Evolutionary conservation across 768 basidiomycete species (phyloP).

Genomic region (Porpolomopsis calyptriformis): DNA sequence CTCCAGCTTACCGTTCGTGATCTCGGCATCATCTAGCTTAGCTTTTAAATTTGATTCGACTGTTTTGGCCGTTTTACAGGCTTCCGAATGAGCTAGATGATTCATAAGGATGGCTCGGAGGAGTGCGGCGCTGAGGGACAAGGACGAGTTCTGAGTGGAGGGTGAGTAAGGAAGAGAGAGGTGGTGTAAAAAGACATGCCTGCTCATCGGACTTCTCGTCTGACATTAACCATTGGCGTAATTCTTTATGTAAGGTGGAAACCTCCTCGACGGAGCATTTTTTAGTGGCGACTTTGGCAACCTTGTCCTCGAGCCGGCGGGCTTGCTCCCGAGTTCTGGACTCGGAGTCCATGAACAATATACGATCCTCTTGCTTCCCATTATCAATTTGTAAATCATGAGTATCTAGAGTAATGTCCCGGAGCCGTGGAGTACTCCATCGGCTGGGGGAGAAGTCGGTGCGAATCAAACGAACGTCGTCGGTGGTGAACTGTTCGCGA

Average conservation of each 20-base stretch:
- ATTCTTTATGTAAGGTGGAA: constrained; percentile 62
- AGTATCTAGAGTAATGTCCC: constrained; percentile 38
- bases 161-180: not conserved
- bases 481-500: constrained; percentile 60
- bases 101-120: constrained; percentile 78
- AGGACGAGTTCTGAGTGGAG: constrained; percentile 56
- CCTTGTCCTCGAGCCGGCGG: constrained; percentile 65
- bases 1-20: constrained; percentile 48
- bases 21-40: constrained; percentile 57
- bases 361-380: constrained; percentile 4
- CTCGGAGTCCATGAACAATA: constrained; percentile 23
- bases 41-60: constrained; percentile 51
- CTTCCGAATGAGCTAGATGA: constrained; percentile 70
- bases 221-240: constrained; percentile 62
- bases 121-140: constrained; percentile 66
- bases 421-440: constrained; percentile 55
- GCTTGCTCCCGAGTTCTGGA: constrained; percentile 42
- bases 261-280: constrained; percentile 86
- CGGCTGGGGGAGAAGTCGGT: constrained; percentile 64
- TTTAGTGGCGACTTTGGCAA: constrained; percentile 68
- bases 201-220: constrained; percentile 53
- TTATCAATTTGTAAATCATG: constrained; percentile 15
- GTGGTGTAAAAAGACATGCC: constrained; percentile 32
- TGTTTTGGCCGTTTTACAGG: constrained; percentile 53
- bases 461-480: constrained; percentile 65